A percentile compares a stretch with the other conserved stretches of the same genome.
Conservation (phyloP, 176 grass and related monocot species). For the Eleusine indica region DNA sequence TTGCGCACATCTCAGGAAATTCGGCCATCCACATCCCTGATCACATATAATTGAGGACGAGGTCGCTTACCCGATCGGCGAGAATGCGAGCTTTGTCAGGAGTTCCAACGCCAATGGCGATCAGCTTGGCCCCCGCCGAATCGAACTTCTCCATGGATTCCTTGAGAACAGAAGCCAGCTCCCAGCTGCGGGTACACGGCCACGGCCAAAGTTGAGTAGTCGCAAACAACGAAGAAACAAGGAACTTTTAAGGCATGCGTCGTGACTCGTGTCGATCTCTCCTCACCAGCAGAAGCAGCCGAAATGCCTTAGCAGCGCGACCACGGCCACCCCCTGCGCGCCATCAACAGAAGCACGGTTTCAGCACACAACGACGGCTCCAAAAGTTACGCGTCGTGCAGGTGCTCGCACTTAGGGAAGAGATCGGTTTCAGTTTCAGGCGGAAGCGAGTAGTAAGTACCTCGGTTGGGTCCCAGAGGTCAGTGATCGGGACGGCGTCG, state of each 20-base stretch:
- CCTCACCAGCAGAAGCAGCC: slow-evolving; percentile 90
- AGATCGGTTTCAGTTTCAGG: not conserved
- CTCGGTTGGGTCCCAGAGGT: slow-evolving; percentile 68
- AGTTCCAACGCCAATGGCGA: slow-evolving; percentile 81
- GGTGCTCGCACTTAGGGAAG: not conserved
- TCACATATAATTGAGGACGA: not conserved
- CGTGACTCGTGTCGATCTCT: not conserved
- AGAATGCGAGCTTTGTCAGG: slow-evolving; percentile 84
- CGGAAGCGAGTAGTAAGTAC: slow-evolving; percentile 20
- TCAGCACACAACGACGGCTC: not conserved
- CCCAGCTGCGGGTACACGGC: slow-evolving; percentile 55
- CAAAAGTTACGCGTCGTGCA: not conserved
- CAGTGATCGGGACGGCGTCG: slow-evolving; percentile 59
- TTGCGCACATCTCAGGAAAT: not conserved
- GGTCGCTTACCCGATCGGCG: slow-evolving; percentile 65
- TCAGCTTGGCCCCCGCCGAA: slow-evolving; percentile 61
- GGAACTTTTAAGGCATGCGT: not conserved
- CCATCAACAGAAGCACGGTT: not conserved
- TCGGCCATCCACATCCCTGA: not conserved
- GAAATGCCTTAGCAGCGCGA: slow-evolving; percentile 81
- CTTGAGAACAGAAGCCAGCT: slow-evolving; percentile 81
- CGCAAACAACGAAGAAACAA: not conserved
- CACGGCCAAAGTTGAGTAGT: not conserved
- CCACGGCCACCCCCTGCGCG: slow-evolving; percentile 68
- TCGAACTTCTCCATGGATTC: slow-evolving; percentile 71